Evolutionary conservation across 768 basidiomycete species (phyloP).

Genomic region (Multifurca ochricompacta): DNA sequence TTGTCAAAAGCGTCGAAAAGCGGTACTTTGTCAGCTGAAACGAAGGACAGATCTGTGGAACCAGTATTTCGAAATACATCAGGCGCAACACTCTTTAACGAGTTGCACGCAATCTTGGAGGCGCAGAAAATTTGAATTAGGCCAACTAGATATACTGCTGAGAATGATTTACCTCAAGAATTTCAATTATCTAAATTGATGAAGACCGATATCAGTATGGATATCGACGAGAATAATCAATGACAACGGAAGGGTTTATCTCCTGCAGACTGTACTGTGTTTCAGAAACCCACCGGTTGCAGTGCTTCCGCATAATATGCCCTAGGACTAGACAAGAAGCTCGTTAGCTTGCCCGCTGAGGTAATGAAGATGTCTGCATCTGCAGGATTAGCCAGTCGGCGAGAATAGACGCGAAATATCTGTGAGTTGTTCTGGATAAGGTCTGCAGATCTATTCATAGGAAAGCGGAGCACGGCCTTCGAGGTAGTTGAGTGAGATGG

Average conservation of each 20-base stretch:
- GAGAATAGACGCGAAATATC: slow-evolving; percentile 7
- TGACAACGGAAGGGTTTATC: background rate
- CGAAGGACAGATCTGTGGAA: background rate
- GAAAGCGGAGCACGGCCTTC: background rate
- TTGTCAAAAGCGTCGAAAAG: slow-evolving; percentile 9
- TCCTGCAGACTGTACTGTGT: background rate
- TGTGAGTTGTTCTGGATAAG: slow-evolving; percentile 10
- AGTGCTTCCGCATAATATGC: slow-evolving; percentile 13
- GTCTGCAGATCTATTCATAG: background rate
- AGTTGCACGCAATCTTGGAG: background rate
- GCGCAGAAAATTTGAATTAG: background rate
- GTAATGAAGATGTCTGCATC: slow-evolving; percentile 5
- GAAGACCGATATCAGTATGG: background rate
- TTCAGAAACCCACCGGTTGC: background rate
- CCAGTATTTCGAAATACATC: slow-evolving; percentile 7
- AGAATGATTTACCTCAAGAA: slow-evolving; percentile 9
- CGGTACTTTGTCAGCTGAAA: slow-evolving; percentile 2
- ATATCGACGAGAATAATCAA: background rate
- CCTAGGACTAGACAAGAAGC: background rate
- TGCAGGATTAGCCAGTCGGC: slow-evolving; percentile 3
- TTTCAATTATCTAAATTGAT: slow-evolving; percentile 7
- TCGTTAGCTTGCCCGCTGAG: slow-evolving; percentile 1
- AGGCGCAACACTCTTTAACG: slow-evolving; percentile 5
- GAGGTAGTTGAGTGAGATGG: too few relatives aligned
- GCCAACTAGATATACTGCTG: background rate